A percentile compares a stretch with the other conserved stretches of the same genome.
phyloP scores from a whole-genome alignment of 2,329 filamentous ascomycete species.

The Beauveria brongniartii region DNA sequence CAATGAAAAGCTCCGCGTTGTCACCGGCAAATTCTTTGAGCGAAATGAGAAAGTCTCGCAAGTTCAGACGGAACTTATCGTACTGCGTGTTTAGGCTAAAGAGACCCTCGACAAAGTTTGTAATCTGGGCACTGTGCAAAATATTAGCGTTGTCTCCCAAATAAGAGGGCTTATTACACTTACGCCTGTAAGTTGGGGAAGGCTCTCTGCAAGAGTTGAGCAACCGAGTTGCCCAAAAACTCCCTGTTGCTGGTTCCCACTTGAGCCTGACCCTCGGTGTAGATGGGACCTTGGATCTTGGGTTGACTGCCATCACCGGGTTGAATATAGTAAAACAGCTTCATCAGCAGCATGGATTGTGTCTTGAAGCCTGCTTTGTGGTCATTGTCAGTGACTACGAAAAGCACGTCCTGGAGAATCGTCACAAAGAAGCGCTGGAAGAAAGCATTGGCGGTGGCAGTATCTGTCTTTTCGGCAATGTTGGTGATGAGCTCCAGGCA shows the following conservation, averaged over 20 bases:
- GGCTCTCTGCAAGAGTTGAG: constrained; percentile 74
- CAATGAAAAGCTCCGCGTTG: constrained; percentile 86
- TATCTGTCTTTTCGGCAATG: constrained; percentile 87
- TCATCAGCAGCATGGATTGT: constrained; percentile 84
- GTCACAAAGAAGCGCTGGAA: constrained; percentile 97
- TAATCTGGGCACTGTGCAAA: constrained; percentile 65
- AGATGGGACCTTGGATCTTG: constrained; percentile 90
- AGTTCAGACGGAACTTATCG: constrained; percentile 88
- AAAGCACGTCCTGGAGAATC: constrained; percentile 96
- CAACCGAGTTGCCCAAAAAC: constrained; percentile 83
- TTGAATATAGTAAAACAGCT: constrained; percentile 94
- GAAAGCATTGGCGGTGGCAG: constrained; percentile 81
- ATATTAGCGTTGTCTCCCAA: constrained; percentile 25
- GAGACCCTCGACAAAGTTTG: constrained; percentile 79
- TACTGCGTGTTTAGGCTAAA: constrained; percentile 84
- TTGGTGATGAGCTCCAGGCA: constrained; percentile 96
- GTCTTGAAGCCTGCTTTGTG: constrained; percentile 99
- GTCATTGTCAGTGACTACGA: constrained; percentile 92
- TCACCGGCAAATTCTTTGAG: constrained; percentile 95
- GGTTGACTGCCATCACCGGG: constrained; percentile 58
- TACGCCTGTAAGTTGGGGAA: constrained; percentile 90
- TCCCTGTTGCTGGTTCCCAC: constrained; percentile 81
- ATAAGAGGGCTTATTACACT: constrained; percentile 29
- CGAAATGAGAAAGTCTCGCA: constrained; percentile 95
- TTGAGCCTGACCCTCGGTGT: constrained; percentile 73